Evolutionary conservation across 169 alveolate species (phyloP).

Genomic region (Plasmodium sp.): DNA sequence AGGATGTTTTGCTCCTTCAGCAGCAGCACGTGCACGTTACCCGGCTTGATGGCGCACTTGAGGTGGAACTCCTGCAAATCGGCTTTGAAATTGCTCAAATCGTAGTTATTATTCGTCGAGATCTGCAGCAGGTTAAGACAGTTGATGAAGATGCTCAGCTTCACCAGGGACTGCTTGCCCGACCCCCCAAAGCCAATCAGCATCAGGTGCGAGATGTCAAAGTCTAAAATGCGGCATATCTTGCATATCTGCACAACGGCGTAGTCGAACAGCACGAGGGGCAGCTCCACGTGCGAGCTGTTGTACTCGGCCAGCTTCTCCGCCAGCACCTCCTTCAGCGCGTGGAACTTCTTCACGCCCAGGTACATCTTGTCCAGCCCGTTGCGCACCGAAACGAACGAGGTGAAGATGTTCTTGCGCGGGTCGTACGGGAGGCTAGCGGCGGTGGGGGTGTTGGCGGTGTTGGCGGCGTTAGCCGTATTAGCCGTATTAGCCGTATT

Average conservation of each 20-base stretch:
- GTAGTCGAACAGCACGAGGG: slow-evolving; percentile 94
- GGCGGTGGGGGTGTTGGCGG: neutral
- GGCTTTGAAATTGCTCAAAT: slow-evolving; percentile 89
- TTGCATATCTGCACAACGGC: slow-evolving; percentile 95
- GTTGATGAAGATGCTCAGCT: slow-evolving; percentile 93
- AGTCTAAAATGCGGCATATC: slow-evolving; percentile 93
- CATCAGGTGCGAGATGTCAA: slow-evolving; percentile 95
- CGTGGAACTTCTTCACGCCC: slow-evolving; percentile 86
- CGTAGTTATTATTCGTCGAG: slow-evolving; percentile 92
- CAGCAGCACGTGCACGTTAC: slow-evolving; percentile 92
- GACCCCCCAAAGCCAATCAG: slow-evolving; percentile 98
- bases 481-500: too few species aligned
- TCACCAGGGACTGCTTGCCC: slow-evolving; percentile 95
- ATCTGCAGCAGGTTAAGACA: slow-evolving; percentile 90
- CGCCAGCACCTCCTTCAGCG: slow-evolving; percentile 90
- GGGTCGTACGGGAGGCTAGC: slow-evolving; percentile 79
- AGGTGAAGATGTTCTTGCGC: slow-evolving; percentile 88
- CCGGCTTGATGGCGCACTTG: slow-evolving; percentile 94
- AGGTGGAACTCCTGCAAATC: slow-evolving; percentile 94
- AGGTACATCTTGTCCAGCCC: slow-evolving; percentile 92
- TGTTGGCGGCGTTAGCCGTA: too few species aligned
- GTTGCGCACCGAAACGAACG: slow-evolving; percentile 91
- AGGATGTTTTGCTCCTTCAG: slow-evolving; percentile 95
- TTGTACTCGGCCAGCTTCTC: slow-evolving; percentile 93
- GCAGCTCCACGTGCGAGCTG: slow-evolving; percentile 92